Evolutionary conservation across 2,329 filamentous ascomycete species (phyloP), one percentile per base, ranked within the genome.

Genomic region (Huntiella decipiens): DNA sequence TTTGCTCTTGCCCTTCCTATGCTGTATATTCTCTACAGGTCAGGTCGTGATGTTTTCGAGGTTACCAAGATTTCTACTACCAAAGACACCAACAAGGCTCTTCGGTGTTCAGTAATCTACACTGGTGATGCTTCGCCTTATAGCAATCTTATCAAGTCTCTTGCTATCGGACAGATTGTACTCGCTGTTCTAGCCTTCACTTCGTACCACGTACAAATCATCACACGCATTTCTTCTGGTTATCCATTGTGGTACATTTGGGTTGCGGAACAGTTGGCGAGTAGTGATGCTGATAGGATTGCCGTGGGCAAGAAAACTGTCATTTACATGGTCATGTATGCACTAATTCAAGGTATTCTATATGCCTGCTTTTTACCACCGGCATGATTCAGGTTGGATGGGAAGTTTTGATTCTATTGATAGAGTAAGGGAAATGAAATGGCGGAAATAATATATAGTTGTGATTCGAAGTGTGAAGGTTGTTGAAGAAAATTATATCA

Each of bases 301-400:
- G 44, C 54, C 46, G 43, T 54, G 53, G 61, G 59, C 0, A 55
- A 57, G 13, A 56, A 54, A 43, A 57, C 76, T 12, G 67, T 83
- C 38, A 64, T 73, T 44, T 82, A 76, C 53, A 82, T 88, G 68
- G 66, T 86, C 45, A 71, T 87, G 61, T 98, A 98, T 64, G 82
- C 75, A 2, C 60, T 82, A 32, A 71, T 95, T 38, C 91, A 98
- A 58, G 85, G 73, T 0, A 79, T 74, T 5, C 64, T 98, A 37
- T 98, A 85, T 65, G 79, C 86, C 3, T 86, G 77, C 3, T 98
- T 98, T 59, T 67, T 98, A 42, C 91, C 91, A 4, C 91, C 91
- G 37, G 91, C 91, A 16, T 93, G 34, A n/a, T 28, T 7, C 12
- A 33, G 19, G 3, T 28, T 28, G 7, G 22, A 28, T 7, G 22